Base-by-base conservation (phyloP, 139 green algal genomes). In the Chlorella sp. region DNA sequence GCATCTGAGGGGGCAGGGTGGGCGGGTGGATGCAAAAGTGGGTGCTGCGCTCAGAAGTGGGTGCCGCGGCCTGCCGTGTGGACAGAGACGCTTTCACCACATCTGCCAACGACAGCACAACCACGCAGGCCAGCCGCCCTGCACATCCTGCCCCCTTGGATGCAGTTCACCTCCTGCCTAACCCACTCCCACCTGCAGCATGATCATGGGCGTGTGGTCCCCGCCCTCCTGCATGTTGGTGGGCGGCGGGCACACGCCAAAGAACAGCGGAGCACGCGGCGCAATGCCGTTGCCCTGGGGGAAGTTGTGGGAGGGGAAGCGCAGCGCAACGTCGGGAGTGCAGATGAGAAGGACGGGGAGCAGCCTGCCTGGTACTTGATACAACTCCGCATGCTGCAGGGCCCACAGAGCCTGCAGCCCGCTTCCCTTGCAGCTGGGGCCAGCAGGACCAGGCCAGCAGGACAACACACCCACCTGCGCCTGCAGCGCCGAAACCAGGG, bases 241-340 rank as follows among this genome's bases (percentile, higher is more conserved):
- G 38, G 16, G 3, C 14, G 38, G 38, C 38, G 14, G 69, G 34
- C 77, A 32, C 62, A 84, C 78, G 0, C 78, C 78, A 22, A 84
- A 75, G 62, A 84, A 84, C 30, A 84, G 78, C 32, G 78, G 78
- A 28, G 78, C 78, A 1, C 78, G 62, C 4, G 78, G 78, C 17
- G 78, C 62, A 16, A 84, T 65, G 62, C 62, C 41, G 43, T 43
- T 2, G 6, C 65, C 43, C 81, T 60, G 51, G 13, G n/a, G n/a
- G n/a, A n/a, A n/a, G n/a, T n/a, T n/a, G n/a, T n/a, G n/a, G n/a
- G n/a, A n/a, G n/a, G n/a, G n/a, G n/a, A n/a, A n/a, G n/a, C n/a
- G n/a, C n/a, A n/a, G n/a, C n/a, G n/a, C n/a, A n/a, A n/a, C n/a
- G n/a, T n/a, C n/a, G n/a, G n/a, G n/a, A n/a, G n/a, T n/a, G n/a